Evolutionary conservation across 257 asterid species (phyloP).

Genomic region (Fraxinus anomala): DNA sequence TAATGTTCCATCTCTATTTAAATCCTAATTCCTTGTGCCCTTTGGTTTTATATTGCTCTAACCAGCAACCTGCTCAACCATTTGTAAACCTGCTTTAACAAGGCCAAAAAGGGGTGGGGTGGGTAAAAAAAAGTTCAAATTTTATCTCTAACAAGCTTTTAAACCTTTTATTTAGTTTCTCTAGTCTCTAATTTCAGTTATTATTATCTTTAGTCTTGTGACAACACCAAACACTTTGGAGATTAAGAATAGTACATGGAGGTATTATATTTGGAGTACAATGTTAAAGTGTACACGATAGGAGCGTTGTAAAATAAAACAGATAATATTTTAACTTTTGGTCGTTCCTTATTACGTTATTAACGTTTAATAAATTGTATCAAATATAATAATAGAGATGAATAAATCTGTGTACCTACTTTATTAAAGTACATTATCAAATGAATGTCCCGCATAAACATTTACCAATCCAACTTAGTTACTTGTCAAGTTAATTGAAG

Average conservation of each 20-base stretch:
- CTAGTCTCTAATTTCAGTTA: background rate
- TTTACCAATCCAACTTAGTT: background rate
- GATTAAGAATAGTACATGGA: no score
- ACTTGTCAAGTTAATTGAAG: background rate
- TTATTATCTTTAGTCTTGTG: background rate
- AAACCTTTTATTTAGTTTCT: background rate
- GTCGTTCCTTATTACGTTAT: no score
- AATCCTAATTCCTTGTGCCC: constrained; percentile 18
- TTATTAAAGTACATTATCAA: background rate
- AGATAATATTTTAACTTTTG: no score
- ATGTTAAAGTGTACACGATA: no score
- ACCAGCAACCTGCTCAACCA: constrained; percentile 11
- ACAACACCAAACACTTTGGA: background rate
- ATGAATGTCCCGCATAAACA: background rate
- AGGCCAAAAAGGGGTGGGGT: background rate
- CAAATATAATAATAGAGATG: background rate
- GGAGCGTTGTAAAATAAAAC: background rate
- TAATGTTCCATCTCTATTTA: constrained; percentile 25
- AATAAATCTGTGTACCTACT: background rate
- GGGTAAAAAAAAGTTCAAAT: background rate
- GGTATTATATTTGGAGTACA: no score
- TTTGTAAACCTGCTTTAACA: background rate
- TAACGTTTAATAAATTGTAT: background rate
- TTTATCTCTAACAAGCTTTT: background rate
- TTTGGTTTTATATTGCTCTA: constrained; percentile 20